Conservation (phyloP, 2,329 filamentous ascomycete species). For the Gyromitra esculenta region DNA sequence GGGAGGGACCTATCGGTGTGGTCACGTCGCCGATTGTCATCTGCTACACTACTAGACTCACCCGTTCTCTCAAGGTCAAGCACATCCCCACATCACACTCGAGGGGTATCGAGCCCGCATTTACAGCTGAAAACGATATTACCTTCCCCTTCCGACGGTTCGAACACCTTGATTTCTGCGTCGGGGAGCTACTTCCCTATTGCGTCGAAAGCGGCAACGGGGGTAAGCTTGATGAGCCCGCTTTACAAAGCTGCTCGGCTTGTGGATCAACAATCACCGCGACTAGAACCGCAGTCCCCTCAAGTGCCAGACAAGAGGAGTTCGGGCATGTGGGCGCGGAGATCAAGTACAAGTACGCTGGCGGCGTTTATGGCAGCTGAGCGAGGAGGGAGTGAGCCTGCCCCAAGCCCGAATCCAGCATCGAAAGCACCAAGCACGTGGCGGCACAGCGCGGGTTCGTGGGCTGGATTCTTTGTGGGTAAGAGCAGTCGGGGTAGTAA, state of each 20-base stretch:
- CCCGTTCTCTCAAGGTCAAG: slow-evolving; percentile 33
- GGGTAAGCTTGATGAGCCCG: slow-evolving; percentile 46
- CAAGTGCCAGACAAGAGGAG: slow-evolving; percentile 14
- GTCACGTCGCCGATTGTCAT: slow-evolving; percentile 41
- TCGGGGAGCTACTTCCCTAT: slow-evolving; percentile 52
- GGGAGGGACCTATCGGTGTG: slow-evolving; percentile 31
- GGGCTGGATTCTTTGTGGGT: slow-evolving; percentile 50
- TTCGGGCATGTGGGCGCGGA: slow-evolving; percentile 40
- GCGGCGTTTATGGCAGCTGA: slow-evolving; percentile 36
- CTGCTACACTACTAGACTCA: slow-evolving; percentile 37
- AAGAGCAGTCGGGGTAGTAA: slow-evolving; percentile 37
- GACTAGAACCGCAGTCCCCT: slow-evolving; percentile 18
- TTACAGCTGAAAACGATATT: slow-evolving; percentile 53
- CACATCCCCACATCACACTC: slow-evolving; percentile 27
- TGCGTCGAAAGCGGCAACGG: slow-evolving; percentile 48
- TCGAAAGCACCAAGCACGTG: slow-evolving; percentile 38
- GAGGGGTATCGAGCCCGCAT: slow-evolving; percentile 49
- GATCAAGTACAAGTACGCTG: slow-evolving; percentile 38
- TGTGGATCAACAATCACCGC: slow-evolving; percentile 18
- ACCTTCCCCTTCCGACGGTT: slow-evolving; percentile 39
- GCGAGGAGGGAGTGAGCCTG: slow-evolving; percentile 9
- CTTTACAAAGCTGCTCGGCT: slow-evolving; percentile 35
- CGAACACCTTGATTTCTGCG: slow-evolving; percentile 5
- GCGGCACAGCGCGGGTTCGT: slow-evolving; percentile 45
- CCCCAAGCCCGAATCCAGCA: slow-evolving; percentile 5